Evolutionary conservation across 2,329 filamentous ascomycete genomes (phyloP), one percentile per base, ranked within the genome.

Genomic region (Plectosphaerella plurivora): DNA sequence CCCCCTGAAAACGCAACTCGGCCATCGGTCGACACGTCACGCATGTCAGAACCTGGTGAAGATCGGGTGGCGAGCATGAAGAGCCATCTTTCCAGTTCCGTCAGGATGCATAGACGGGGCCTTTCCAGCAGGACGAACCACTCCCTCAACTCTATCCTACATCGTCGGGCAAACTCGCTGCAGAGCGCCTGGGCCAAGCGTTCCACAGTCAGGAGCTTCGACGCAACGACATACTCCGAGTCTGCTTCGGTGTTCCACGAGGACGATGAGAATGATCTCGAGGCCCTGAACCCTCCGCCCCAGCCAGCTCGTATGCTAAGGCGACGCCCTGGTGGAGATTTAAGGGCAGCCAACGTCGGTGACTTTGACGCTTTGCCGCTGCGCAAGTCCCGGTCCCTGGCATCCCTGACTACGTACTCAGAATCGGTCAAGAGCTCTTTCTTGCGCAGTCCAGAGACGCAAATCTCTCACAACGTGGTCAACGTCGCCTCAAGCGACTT

Each of bases 281-380:
- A 74, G 7, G 71, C 75, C 2, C 65, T 76, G 47, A 44, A 18
- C 16, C 41, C 41, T n/a, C n/a, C 16, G 41, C 76, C 79, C 1
- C 70, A 72, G 18, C 82, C 83, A n/a, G 69, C 81, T 7, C 81
- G 85, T 45, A 76, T 86, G 42, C 76, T 94, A 55, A 79, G 89
- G 55, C 77, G 89, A 63, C 79, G 86, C 14, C 89, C 88, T 7
- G 89, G 89, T 47, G 88, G 89, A 35, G 84, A 93, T 65, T 70
- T 94, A 47, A 81, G 86, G 56, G 86, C 84, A 15, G 86, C 82
- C 37, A 86, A 86, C 54, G 81, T 86, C 28, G 79, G 80, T 41
- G 85, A 89, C 33, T 65, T 86, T 4, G 80, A 85, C 45, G 63
- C 69, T 9, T 62, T 70, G 14, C 68, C 71, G 2, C 60, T 83